Conservation (phyloP, 495 filamentous ascomycete genomes). For the Penicillium pancosmium region DNA sequence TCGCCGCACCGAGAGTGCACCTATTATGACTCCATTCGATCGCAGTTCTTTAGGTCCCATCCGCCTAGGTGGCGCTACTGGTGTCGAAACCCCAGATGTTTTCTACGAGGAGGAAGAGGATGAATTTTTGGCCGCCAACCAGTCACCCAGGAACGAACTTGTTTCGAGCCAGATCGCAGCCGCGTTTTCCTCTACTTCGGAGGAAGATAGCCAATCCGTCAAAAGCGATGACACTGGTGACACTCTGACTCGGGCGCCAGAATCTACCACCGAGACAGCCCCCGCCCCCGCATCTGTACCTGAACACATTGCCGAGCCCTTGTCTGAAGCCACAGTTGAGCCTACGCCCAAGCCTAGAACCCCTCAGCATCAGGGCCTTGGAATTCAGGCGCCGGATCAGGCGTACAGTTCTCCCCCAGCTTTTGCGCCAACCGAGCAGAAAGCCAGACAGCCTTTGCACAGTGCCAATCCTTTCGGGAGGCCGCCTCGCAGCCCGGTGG, state of each 20-base stretch:
- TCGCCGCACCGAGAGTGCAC: constrained; percentile 88
- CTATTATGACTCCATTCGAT: constrained; percentile 83
- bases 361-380: constrained; percentile 42
- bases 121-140: constrained; percentile 51
- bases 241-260: constrained; percentile 40
- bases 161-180: constrained; percentile 6
- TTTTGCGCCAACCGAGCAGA: background rate
- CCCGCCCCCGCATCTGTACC: constrained; percentile 15
- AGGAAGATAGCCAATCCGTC: constrained; percentile 40
- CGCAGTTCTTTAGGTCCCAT: constrained; percentile 63
- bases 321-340: constrained; percentile 4
- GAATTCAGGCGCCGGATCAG: constrained; percentile 48
- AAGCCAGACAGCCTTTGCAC: constrained; percentile 18
- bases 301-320: background rate
- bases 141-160: constrained; percentile 31
- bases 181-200: constrained; percentile 13
- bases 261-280: background rate
- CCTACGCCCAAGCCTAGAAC: constrained; percentile 19
- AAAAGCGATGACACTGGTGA: constrained; percentile 40
- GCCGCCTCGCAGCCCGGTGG: constrained; percentile 28
- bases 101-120: constrained; percentile 97
- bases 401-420: background rate
- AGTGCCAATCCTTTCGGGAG: constrained; percentile 6
- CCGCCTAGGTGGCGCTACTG: constrained; percentile 63
- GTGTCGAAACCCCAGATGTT: constrained; percentile 75